Evolutionary conservation across 129 eudicot species (phyloP), one percentile per base, ranked within the genome.

Genomic region (Flaveria brownii): DNA sequence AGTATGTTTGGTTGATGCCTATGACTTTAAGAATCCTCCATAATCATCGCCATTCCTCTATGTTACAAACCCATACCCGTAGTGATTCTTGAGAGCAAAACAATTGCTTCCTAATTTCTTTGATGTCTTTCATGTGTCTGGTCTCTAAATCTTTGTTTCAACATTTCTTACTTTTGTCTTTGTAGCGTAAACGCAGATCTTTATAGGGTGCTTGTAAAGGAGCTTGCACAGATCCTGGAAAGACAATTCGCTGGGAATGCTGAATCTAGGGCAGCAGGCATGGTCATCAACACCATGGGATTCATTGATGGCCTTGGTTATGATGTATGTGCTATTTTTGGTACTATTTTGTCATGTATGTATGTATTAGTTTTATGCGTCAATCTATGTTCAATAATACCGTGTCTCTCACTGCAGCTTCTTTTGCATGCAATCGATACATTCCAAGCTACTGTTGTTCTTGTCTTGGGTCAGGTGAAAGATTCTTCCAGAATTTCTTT

Each of bases 211-310:
- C 85, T 88, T 70, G 96, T 91, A 41, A 94, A 94, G 84, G 98
- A 94, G 88, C 97, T 94, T 77, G 91, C 98, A 45, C 86, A 87
- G 71, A 85, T 87, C 30, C 61, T 94, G 70, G 98, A 91, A 68
- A 87, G 84, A 62, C 98, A 91, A 51, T 91, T 94, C 71, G 72
- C 93, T 36, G 98, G 96, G 68, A 94, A 94, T 70, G 68, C 88
- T 10, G 98, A 94, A 76, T 94, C 98, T 71, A 89, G 97, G 78
- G 98, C 98, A 46, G 89, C 98, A 5, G 97, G 98, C 81, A 90
- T 94, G 98, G 97, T 94, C 54, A 91, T 94, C 72, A 94, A 94
- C 82, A 91, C 98, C 79, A 94, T 94, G 98, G 98, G 98, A 69
- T 94, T 90, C 86, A 89, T 90, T 71, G 98, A 94, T 64, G 96